Base-by-base conservation (phyloP, 1,284 basidiomycete species). In the Malassezia yamatoensis region DNA sequence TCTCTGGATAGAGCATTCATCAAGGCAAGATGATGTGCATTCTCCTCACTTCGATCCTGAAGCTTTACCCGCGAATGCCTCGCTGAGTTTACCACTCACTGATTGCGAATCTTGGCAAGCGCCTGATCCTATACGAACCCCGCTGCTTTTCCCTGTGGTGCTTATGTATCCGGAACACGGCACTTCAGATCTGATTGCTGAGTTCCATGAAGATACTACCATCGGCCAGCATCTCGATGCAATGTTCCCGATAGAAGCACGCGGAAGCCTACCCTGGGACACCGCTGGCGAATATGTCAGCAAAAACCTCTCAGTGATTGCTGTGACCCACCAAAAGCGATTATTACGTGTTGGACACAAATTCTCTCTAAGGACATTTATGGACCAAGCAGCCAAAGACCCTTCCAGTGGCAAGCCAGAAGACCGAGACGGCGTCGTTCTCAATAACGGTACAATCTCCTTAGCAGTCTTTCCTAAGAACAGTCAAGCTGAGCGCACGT, bases 141-240 rank as follows among this genome's bases (percentile, higher is more conserved):
- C 86, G 0, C 77, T 96, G 49, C 78, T 93, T 57, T 78, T 94
- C 70, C 90, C 93, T 5, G 84, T 87, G 18, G 87, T 94, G 77
- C 85, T 96, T 75, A 80, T 96, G 58, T 96, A 96, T 75, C 94
- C 94, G 1, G 85, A 89, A 75, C 80, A 91, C 67, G 82, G 84
- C 32, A 88, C 83, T 21, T 87, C 88, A 46, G 91, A 99, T 77
- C 80, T 91, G 56, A 87, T 96, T 64, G 80, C 85, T 12, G 80
- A 85, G 53, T 96, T 90, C 77, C 81, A 85, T 66, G 90, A 96
- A 75, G 82, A 86, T 62, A 85, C 87, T 0, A 81, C 88, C 1
- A 87, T 98, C 69, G 79, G 81, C 7, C 82, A 82, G 37, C 87
- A 94, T 65, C 79, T 96, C 7, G 79, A 80, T 13, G 78, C 79